These are phyloP conservation scores for Penicillium simplicissimum DNA, from an alignment of 495 filamentous ascomycete species.

Conservation along the genomic window DNA sequence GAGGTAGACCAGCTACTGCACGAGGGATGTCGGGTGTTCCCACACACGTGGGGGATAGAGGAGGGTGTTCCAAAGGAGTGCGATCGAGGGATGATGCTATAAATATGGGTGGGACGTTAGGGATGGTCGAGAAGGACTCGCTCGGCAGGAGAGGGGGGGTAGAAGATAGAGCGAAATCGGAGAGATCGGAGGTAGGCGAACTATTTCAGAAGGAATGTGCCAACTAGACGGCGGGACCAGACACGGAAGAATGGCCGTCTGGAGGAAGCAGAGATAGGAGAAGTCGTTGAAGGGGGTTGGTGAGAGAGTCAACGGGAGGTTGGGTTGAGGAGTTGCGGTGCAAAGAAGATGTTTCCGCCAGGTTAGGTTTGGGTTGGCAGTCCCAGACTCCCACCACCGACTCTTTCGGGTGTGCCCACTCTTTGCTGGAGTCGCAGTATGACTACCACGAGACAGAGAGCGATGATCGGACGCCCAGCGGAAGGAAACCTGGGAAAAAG, in stretches of 20 bases:
- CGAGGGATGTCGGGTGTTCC: conserved; percentile 30
- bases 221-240: conserved; percentile 17
- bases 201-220: conserved; percentile 24
- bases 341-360: background rate
- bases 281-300: conserved; percentile 12
- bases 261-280: conserved; percentile 14
- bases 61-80: conserved; percentile 17
- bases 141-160: conserved; percentile 5
- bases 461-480: background rate
- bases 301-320: conserved; percentile 19
- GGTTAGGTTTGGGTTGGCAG: background rate
- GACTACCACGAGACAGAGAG: background rate
- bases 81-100: conserved; percentile 23
- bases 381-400: background rate
- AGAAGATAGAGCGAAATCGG: conserved; percentile 20
- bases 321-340: conserved; percentile 11
- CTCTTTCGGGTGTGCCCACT: background rate
- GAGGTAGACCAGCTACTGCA: conserved; percentile 41
- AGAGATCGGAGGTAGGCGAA: conserved; percentile 11
- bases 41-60: conserved; percentile 23
- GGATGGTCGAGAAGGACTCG: conserved; percentile 9
- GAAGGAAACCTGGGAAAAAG: background rate
- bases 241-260: conserved; percentile 7
- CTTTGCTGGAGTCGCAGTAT: background rate
- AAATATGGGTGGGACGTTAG: conserved; percentile 25